These are phyloP conservation scores for Periconia digitata DNA, from an alignment of 2,329 filamentous ascomycete species.

Conservation along the genomic window DNA sequence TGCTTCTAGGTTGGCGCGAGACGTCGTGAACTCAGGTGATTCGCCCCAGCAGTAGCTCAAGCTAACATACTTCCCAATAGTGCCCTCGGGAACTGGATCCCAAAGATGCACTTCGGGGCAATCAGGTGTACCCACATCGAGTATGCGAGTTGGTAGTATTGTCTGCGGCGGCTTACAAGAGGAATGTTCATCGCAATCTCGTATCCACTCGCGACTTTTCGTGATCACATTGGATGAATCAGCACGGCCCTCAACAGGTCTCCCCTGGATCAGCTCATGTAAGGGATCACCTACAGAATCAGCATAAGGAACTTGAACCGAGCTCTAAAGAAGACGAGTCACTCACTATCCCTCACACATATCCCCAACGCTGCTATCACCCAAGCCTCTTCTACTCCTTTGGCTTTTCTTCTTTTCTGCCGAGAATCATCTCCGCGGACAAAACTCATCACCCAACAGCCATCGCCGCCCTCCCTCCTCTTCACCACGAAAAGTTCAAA, in stretches of 20 bases:
- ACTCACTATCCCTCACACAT: conserved; percentile 4
- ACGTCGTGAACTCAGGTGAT: conserved; percentile 6
- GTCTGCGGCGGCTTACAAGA: conserved; percentile 2
- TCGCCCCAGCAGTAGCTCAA: conserved; percentile 12
- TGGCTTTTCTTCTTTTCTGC: conserved; percentile 1
- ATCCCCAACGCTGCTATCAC: conserved; percentile 10
- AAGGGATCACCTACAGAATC: conserved; percentile 4
- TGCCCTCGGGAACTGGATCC: conserved; percentile 8
- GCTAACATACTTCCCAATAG: conserved; percentile 6
- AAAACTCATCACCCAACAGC: conserved; percentile 11
- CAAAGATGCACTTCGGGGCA: conserved; percentile 4
- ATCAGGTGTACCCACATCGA: conserved; percentile 5
- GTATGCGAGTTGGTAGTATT: conserved; percentile 7
- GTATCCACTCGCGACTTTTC: conserved; percentile 6
- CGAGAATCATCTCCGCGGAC: not conserved
- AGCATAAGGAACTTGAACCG: not conserved
- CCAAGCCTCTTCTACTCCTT: not conserved
- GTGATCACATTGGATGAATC: conserved; percentile 1
- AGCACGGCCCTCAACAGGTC: conserved; percentile 4
- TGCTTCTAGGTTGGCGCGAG: conserved; percentile 4
- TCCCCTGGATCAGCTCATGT: conserved; percentile 1
- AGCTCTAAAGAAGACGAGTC: not conserved
- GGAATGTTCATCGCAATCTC: conserved; percentile 5
- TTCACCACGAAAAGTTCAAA: conserved; percentile 7
- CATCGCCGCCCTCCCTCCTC: conserved; percentile 7